Base-by-base conservation (phyloP, 129 eudicot genomes). In the Pittosporum tobira region DNA sequence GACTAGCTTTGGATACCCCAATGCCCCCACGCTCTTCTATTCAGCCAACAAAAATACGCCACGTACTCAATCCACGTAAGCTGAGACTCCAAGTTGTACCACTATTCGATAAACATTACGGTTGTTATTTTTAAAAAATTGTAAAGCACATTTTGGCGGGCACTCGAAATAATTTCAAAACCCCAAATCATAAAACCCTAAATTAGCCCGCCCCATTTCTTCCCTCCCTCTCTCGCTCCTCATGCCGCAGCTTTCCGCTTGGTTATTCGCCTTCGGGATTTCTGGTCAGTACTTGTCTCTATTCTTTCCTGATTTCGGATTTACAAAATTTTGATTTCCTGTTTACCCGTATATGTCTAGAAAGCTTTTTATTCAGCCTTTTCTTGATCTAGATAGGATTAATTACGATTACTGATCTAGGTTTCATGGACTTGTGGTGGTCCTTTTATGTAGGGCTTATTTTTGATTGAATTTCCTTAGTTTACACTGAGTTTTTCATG, bases 131-230 rank as follows among this genome's bases (percentile, higher is more conserved):
- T n/a, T n/a, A n/a, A n/a, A n/a, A n/a, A n/a, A n/a, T 1, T 34
- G 37, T 25, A 25, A 27, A 53, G 0, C 13, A 42, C 49, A 54
- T 63, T 74, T 79, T 81, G 93, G 93, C 93, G 88, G 93, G 93
- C 85, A 75, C 40, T 56, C 70, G 24, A 55, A 63, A 30, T 46
- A 29, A 70, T 54, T 82, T 87, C 95, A 82, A 86, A 85, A 63
- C 25, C 56, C 45, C 26, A 54, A 67, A 62, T 29, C 61, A 46
- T 14, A 81, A n/a, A 85, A 81, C 86, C 95, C 88, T 73, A 81
- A 83, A 86, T 83, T 66, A 76, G 77, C 78, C 53, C 27, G 51
- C 76, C 62, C 64, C 26, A 31, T 24, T 22, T 18, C 70, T 55
- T 66, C 48, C 59, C 61, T 57, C 71, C 51, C 57, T 30, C 59